Evolutionary conservation across 345 rosid genomes (phyloP), one percentile per base, ranked within the genome.

Genomic region (Eucalyptus cladocalyx): DNA sequence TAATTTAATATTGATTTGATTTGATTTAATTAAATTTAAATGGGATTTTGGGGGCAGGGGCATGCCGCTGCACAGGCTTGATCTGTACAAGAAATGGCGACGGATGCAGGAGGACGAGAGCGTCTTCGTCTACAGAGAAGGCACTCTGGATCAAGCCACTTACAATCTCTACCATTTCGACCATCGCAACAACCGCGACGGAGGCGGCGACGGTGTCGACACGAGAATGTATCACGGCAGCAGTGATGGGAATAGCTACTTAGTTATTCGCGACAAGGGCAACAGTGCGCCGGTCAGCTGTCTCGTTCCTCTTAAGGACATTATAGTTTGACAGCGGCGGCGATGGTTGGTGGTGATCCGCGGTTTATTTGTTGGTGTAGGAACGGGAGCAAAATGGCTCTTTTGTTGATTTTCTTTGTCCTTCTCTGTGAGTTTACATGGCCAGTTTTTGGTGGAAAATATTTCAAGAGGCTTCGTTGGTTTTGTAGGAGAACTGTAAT

Each of bases 91-190:
- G 87, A 95, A 92, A 72, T 94, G 95, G 95, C 87, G 91, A 69
- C 87, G 91, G 15, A 93, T 95, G 94, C 92, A 94, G 42, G 94
- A 93, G 81, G 94, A 92, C 26, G 95, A 93, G 48, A 87, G 89
- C 26, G 89, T 90, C 24, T 95, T 93, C 90, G 93, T 95, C 40
- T 94, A 91, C 92, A 89, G 94, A 80, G 94, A 94, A 88, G 96
- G 95, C 56, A 95, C 95, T 8, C 53, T 94, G 26, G 95, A 94
- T 17, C 93, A 88, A 69, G 34, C 94, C 12, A 93, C 93, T 21
- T 88, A 87, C 81, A 86, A 87, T 56, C 76, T 86, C 43, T 93
- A 93, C 87, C 93, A 89, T 45, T 86, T 83, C 80, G 30, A 32
- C 80, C 81, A 89, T 19, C 47, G 69, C 89, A 76, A 6, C 53